These are phyloP conservation scores for Paramyrothecium sp. DNA, from an alignment of 2,329 filamentous ascomycete genomes.

Conservation along the genomic window DNA sequence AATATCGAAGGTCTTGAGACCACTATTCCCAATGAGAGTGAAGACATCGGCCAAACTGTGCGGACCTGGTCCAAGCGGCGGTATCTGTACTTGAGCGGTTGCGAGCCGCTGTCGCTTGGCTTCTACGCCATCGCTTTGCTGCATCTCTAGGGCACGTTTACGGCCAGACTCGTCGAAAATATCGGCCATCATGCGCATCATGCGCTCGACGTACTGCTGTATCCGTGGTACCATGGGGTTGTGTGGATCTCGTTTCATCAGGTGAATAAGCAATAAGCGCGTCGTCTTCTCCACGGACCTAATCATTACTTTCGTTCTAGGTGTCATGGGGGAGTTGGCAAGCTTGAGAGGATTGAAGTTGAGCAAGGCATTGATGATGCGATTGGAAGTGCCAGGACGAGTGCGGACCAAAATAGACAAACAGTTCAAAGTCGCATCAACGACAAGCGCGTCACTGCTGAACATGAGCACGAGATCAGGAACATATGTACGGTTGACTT, in stretches of 20 bases:
- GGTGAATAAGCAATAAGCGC: conserved; percentile 77
- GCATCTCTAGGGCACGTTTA: conserved; percentile 72
- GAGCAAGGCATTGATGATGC: conserved; percentile 81
- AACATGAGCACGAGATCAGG: not conserved
- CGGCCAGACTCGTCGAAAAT: conserved; percentile 75
- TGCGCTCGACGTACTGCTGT: conserved; percentile 81
- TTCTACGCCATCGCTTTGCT: conserved; percentile 72
- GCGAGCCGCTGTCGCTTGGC: conserved; percentile 78
- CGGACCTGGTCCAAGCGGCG: conserved; percentile 71
- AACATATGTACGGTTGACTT: conserved; percentile 29
- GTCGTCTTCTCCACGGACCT: conserved; percentile 96
- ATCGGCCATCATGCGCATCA: conserved; percentile 75
- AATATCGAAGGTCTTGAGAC: conserved; percentile 78
- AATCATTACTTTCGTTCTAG: conserved; percentile 76
- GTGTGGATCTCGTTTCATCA: conserved; percentile 82
- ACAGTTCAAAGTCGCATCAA: conserved; percentile 90
- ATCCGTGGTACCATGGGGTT: conserved; percentile 75
- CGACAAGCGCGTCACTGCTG: conserved; percentile 75
- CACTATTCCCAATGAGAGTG: conserved; percentile 73
- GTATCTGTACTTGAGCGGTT: conserved; percentile 50
- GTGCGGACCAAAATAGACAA: conserved; percentile 80
- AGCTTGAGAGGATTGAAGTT: conserved; percentile 90
- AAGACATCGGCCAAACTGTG: conserved; percentile 82
- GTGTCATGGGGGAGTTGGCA: conserved; percentile 73
- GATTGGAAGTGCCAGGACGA: conserved; percentile 76